Conservation (phyloP, 2,329 filamentous ascomycete genomes). For the Paecilomyces dactylethromorphus region DNA sequence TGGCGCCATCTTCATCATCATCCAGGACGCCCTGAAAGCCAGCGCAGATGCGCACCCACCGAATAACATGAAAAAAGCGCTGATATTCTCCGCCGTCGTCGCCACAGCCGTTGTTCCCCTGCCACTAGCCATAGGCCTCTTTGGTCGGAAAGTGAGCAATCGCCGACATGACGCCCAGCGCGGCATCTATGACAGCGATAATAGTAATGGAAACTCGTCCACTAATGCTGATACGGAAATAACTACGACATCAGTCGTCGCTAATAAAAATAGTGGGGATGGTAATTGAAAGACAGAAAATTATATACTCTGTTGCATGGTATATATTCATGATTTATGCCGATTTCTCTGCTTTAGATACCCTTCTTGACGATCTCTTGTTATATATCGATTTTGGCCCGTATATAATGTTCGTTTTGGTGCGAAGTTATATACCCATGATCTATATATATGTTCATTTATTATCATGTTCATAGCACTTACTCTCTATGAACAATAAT, state of each 20-base stretch:
- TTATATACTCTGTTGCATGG: not conserved
- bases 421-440: too few relatives aligned
- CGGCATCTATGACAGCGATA: not conserved
- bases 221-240: not conserved
- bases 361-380: not conserved
- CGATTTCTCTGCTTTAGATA: not conserved
- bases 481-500: not conserved
- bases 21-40: conserved; percentile 65
- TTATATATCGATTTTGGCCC: not conserved
- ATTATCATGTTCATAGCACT: too few relatives aligned
- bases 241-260: not conserved
- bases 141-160: conserved; percentile 49
- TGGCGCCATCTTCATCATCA: conserved; percentile 76
- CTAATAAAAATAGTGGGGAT: not conserved
- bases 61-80: conserved; percentile 63
- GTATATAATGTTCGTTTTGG: too few relatives aligned
- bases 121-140: conserved; percentile 62
- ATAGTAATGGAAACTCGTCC: not conserved
- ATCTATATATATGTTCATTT: too few relatives aligned
- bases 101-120: conserved; percentile 59
- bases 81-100: conserved; percentile 74
- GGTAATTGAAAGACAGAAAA: not conserved
- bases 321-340: not conserved
- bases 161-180: conserved; percentile 36
- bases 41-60: conserved; percentile 51